Conservation (phyloP, 139 green algal genomes). For the Micractinium conductrix region DNA sequence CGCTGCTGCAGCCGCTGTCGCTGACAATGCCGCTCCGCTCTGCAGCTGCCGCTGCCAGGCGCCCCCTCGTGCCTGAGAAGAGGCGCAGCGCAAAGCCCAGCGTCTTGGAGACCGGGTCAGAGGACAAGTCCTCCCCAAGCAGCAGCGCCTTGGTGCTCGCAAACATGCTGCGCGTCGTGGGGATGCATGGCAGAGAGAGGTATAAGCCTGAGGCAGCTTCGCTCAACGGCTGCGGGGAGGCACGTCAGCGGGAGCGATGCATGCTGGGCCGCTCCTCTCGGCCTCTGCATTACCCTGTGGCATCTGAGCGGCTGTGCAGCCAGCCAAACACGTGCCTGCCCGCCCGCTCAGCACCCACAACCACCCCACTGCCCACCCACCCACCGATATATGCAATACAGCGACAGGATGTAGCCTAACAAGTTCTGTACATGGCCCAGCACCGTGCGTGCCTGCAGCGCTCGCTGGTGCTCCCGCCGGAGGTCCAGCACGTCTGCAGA, state of each 20-base stretch:
- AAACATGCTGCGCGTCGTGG: conserved; percentile 81
- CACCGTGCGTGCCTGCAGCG: conserved; percentile 75
- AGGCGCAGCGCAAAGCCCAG: conserved; percentile 68
- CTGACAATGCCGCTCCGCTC: too few species aligned
- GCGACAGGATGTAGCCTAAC: conserved; percentile 82
- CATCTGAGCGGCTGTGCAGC: too few species aligned
- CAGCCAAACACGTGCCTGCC: too few species aligned
- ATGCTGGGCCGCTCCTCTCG: too few species aligned
- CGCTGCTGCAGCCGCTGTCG: too few species aligned
- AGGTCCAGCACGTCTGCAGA: conserved; percentile 87
- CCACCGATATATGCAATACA: conserved; percentile 78
- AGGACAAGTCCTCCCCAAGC: conserved; percentile 81
- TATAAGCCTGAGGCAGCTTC: too few species aligned
- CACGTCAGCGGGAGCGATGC: too few species aligned
- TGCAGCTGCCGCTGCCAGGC: too few species aligned
- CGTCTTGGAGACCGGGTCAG: conserved; percentile 73
- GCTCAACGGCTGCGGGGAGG: too few species aligned
- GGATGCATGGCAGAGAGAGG: too few species aligned
- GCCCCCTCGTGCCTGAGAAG: too few species aligned
- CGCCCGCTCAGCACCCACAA: neutral
- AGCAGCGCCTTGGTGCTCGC: conserved; percentile 72
- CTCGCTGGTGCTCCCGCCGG: conserved; percentile 67
- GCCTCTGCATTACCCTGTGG: too few species aligned
- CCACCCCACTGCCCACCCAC: neutral
- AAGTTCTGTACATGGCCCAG: conserved; percentile 82